Base-by-base conservation (phyloP, 495 filamentous ascomycete genomes). In the Lepraria neglecta region DNA sequence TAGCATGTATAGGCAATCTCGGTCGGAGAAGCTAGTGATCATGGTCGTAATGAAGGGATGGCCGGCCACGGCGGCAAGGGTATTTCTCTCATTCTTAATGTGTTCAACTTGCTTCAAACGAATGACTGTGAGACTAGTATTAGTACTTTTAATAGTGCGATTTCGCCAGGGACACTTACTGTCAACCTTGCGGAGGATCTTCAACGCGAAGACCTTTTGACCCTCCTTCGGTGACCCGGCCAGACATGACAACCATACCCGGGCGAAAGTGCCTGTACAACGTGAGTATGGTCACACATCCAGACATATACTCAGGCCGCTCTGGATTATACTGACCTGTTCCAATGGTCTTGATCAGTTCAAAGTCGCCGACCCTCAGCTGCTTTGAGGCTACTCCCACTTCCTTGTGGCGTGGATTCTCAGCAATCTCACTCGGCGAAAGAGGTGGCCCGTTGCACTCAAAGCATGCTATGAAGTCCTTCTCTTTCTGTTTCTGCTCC, bases 71-170 rank as follows among this genome's bases (percentile, higher is more conserved):
- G 89, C 87, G 62, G 87, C 84, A 6, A 98, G 84, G 19, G 95
- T 87, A 64, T 83, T 84, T 42, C 94, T 86, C 76, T 98, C 94
- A 72, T 96, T 94, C 65, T 90, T 87, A 61, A 97, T 91, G 78
- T 97, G 94, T 75, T 97, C 94, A 66, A 97, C 87, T 75, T 98
- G 94, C 80, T 98, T 97, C 64, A 97, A 78, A 65, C 89, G 89
- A 76, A 98, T 92, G 61, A 97, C 91, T 90, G 74, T 64, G 46
- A 58, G 62, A 54, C 40, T 59, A 12, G 12, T 38, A 31, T 60
- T 56, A 31, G 50, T 69, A 43, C 44, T 45, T 35, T 65, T 59
- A 65, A 67, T 52, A 51, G 24, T 21, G 44, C 19, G 59, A 60
- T 35, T 59, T 38, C 33, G 47, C 35, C 11, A 31, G 11, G 12